Percentiles rank a stretch among this genome's conserved stretches.
Conservation (phyloP, 2,329 filamentous ascomycete genomes). For the Basipetospora sp. region DNA sequence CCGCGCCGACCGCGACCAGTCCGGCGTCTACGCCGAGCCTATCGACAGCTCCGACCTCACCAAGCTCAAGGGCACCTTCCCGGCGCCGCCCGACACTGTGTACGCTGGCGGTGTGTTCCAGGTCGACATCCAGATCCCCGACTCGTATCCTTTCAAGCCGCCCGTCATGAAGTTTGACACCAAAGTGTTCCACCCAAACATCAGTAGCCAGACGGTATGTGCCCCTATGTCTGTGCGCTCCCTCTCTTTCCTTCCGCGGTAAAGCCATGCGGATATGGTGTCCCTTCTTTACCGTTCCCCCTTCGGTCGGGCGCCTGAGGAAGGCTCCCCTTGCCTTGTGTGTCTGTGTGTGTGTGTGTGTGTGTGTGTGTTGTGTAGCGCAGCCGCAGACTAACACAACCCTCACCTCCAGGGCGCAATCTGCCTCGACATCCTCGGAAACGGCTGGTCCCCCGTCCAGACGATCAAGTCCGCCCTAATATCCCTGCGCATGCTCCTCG, state of each 20-base stretch:
- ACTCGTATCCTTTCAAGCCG: constrained; percentile 83
- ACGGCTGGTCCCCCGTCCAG: constrained; percentile 86
- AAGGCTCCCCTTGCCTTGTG: neutral
- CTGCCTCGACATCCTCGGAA: constrained; percentile 80
- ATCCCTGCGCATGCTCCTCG: constrained; percentile 82
- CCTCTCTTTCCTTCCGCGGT: neutral
- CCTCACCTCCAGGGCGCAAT: constrained; percentile 92
- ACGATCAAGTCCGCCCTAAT: constrained; percentile 93
- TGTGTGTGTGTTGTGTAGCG: too few relatives aligned
- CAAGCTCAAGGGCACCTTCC: constrained; percentile 69
- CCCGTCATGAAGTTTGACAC: constrained; percentile 85
- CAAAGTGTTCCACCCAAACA: constrained; percentile 92
- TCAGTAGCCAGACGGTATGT: constrained; percentile 81
- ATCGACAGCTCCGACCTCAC: constrained; percentile 56
- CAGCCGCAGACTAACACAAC: too few relatives aligned
- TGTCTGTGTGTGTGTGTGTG: too few relatives aligned
- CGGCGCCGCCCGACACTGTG: constrained; percentile 78
- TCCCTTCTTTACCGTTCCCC: too few relatives aligned
- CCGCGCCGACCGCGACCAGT: constrained; percentile 52
- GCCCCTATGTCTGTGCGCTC: neutral
- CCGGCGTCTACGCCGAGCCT: constrained; percentile 58
- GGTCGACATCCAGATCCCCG: constrained; percentile 76
- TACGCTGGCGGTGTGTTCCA: constrained; percentile 75
- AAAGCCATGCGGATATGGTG: too few relatives aligned
- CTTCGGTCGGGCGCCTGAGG: neutral